A percentile compares a stretch with the other conserved stretches of the same genome.
These are phyloP conservation scores for Anisodus acutangulus DNA, from an alignment of 257 asterid species.

Conservation along the genomic window DNA sequence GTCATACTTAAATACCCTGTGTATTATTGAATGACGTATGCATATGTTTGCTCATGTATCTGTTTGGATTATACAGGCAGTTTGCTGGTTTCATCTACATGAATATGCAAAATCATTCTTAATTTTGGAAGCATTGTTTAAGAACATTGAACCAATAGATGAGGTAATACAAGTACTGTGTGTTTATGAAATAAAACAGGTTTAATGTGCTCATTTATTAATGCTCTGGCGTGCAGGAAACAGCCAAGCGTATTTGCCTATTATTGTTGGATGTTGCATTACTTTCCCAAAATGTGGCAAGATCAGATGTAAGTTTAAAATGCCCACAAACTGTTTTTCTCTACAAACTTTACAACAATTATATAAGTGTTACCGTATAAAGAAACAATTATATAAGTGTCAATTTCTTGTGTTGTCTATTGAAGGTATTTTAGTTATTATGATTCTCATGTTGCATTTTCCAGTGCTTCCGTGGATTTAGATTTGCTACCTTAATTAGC, in stretches of 20 bases:
- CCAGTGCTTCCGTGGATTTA: too few species aligned
- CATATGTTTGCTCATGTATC: slow-evolving; percentile 24
- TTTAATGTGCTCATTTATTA: not conserved
- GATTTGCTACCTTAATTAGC: too few species aligned
- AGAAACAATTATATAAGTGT: not conserved
- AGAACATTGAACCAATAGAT: slow-evolving; percentile 79
- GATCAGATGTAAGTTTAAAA: slow-evolving; percentile 73
- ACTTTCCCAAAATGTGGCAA: slow-evolving; percentile 63
- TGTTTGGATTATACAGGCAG: slow-evolving; percentile 59
- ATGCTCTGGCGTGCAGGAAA: slow-evolving; percentile 51
- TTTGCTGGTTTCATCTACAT: slow-evolving; percentile 83
- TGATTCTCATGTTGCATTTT: too few species aligned
- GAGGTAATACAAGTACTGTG: slow-evolving; percentile 55
- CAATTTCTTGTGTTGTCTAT: not conserved
- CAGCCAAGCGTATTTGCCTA: slow-evolving; percentile 80
- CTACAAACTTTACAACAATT: not conserved
- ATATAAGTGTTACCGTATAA: too few species aligned
- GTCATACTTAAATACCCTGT: slow-evolving; percentile 11
- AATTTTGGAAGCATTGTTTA: slow-evolving; percentile 69
- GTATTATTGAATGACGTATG: not conserved
- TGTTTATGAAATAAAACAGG: not conserved
- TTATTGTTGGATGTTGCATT: slow-evolving; percentile 84
- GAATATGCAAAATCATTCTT: slow-evolving; percentile 71
- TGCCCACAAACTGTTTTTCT: not conserved
- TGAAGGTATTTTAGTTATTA: too few species aligned